A percentile compares a stretch with the other conserved stretches of the same genome.
These are phyloP conservation scores for Penstemon barbatus DNA, from an alignment of 257 asterid genomes.

Conservation along the genomic window DNA sequence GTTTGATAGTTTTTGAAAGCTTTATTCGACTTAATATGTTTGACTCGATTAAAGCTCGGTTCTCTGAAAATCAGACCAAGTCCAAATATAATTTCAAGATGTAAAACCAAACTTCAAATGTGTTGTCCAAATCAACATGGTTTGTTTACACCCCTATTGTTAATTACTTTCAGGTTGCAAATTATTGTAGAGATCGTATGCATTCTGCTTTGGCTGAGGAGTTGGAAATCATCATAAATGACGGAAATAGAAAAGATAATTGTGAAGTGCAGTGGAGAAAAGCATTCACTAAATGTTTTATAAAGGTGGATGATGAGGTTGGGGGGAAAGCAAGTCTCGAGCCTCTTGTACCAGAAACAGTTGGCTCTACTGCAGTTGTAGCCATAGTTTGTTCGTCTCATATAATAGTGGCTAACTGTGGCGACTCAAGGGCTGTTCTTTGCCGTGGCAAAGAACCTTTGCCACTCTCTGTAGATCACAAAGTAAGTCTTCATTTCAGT, in stretches of 20 bases:
- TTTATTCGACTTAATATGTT: too few relatives aligned
- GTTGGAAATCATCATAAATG: slow-evolving; percentile 47
- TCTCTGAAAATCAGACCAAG: too few relatives aligned
- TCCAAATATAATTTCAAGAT: too few relatives aligned
- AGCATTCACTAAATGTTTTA: slow-evolving; percentile 66
- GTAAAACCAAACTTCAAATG: too few relatives aligned
- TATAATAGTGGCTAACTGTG: slow-evolving; percentile 86
- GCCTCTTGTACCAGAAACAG: slow-evolving; percentile 86
- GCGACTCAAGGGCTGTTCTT: slow-evolving; percentile 97
- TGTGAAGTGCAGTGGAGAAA: slow-evolving; percentile 73
- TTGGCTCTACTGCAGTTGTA: slow-evolving; percentile 92
- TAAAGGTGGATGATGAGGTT: slow-evolving; percentile 82
- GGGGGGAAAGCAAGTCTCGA: slow-evolving; percentile 53
- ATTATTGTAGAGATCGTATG: slow-evolving; percentile 75
- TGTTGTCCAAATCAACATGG: too few relatives aligned
- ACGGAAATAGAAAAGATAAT: slow-evolving; percentile 28
- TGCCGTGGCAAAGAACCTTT: slow-evolving; percentile 83
- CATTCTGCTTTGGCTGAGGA: slow-evolving; percentile 74
- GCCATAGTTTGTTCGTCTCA: slow-evolving; percentile 97
- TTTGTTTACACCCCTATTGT: too few relatives aligned
- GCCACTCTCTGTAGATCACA: slow-evolving; percentile 81
- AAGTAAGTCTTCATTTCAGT: slow-evolving; percentile 44
- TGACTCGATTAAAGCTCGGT: too few relatives aligned
- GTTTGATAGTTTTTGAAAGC: too few relatives aligned
- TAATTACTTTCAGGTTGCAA: slow-evolving; percentile 66